Evolutionary conservation across 441 rosid species (phyloP).

Genomic region (Populus tomentosa): DNA sequence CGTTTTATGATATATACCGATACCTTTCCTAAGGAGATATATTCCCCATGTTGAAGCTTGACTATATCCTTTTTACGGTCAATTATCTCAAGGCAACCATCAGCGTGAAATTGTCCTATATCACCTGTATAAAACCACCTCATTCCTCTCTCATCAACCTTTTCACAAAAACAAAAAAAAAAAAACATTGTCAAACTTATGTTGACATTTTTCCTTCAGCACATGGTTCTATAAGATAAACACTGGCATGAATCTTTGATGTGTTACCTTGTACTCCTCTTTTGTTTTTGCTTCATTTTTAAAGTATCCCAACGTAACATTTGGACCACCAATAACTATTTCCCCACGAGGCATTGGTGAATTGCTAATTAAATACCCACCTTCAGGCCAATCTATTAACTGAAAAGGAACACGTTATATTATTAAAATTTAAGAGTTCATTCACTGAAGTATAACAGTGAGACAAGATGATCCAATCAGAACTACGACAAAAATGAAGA

Average conservation of each 20-base stretch:
- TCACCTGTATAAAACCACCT: conserved; percentile 98
- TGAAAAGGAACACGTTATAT: conserved; percentile 33
- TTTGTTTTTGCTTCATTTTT: conserved; percentile 81
- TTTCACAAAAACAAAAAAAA: conserved; percentile 12
- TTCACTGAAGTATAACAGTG: neutral
- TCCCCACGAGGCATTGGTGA: conserved; percentile 96
- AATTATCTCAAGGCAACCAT: conserved; percentile 97
- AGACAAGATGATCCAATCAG: neutral
- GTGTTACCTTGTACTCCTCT: conserved; percentile 79
- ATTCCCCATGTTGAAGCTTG: conserved; percentile 97
- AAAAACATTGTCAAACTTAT: conserved; percentile 9
- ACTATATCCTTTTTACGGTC: conserved; percentile 96
- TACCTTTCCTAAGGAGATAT: conserved; percentile 97
- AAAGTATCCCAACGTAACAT: conserved; percentile 86
- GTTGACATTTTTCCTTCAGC: neutral
- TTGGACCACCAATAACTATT: conserved; percentile 93
- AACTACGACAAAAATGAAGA: neutral
- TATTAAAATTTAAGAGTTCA: neutral
- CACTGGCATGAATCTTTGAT: conserved; percentile 7
- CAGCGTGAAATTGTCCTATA: conserved; percentile 81
- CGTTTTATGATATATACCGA: conserved; percentile 4
- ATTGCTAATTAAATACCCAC: conserved; percentile 73
- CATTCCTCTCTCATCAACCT: conserved; percentile 95
- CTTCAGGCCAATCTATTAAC: conserved; percentile 98
- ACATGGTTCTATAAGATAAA: neutral